Evolutionary conservation across 2,329 filamentous ascomycete species (phyloP), one percentile per base, ranked within the genome.

Genomic region (Epichloe elymi): DNA sequence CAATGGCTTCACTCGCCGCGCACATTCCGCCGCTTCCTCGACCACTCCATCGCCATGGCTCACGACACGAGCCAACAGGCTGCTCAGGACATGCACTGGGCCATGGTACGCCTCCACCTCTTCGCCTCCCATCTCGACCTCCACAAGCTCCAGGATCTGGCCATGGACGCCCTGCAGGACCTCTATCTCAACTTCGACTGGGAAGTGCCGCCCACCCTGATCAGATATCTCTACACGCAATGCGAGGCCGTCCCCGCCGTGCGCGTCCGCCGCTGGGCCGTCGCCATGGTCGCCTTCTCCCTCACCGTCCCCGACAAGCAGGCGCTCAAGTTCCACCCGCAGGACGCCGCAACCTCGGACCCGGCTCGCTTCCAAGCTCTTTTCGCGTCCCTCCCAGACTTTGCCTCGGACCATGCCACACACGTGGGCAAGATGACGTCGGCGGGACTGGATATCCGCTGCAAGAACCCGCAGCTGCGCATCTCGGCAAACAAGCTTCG

Each of bases 261-360:
- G 40, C 72, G 77, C 10, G 67, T 81, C 39, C 74, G 78, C 46
- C 74, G 76, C 55, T 81, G 78, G 78, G 72, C 75, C 50, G 75
- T 80, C 5, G 76, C 78, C 52, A 80, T 80, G 75, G 70, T 78
- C 14, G 75, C 76, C n/a, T 80, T 76, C 70, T 71, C 72, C 3
- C 68, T 79, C 35, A 67, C 69, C 23, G 63, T 62, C 11, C 63
- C 69, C 38, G 48, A 46, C 39, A 42, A 53, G 19, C 56, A 58
- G 14, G 15, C 56, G 63, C 50, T 58, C 11, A 63, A 61, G 49
- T 61, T 62, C 53, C 56, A 61, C 53, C 49, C 59, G 37, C 58
- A 61, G 42, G 58, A 64, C 46, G 54, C 59, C n/a, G 57, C 59
- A 19, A 59, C 59, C n/a, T 60, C 57, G 8, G 54, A 60, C 48